Conservation (phyloP, 2,329 filamentous ascomycete species). For the Trichoderma aggressivum region DNA sequence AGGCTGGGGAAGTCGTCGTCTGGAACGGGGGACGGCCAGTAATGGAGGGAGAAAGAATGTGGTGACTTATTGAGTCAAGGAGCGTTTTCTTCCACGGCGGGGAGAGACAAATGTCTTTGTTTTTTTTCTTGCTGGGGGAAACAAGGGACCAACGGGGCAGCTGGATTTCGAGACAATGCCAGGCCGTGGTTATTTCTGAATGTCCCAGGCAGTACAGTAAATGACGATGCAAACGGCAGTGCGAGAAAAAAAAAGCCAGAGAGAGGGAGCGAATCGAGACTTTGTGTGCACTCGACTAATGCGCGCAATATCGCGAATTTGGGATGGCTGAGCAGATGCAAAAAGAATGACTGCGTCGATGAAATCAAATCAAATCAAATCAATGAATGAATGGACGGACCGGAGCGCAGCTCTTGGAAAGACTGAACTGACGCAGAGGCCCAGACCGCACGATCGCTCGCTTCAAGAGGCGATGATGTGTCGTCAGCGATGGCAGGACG, state of each 20-base stretch:
- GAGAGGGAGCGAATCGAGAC: constrained; percentile 22
- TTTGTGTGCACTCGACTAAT: constrained; percentile 5
- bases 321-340: neutral
- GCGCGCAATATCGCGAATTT: neutral
- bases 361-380: neutral
- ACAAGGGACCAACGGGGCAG: constrained; percentile 19
- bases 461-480: constrained; percentile 11
- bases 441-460: constrained; percentile 11
- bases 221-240: constrained; percentile 4
- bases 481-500: constrained; percentile 7
- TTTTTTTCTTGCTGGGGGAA: constrained; percentile 15
- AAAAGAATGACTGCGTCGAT: constrained; percentile 9
- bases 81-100: constrained; percentile 23
- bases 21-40: constrained; percentile 30
- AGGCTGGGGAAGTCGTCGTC: constrained; percentile 20
- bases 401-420: constrained; percentile 10
- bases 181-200: neutral
- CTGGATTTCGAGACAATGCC: constrained; percentile 26
- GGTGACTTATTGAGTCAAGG: constrained; percentile 25
- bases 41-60: constrained; percentile 28
- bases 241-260: neutral
- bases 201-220: neutral
- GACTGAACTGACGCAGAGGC: constrained; percentile 3
- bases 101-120: constrained; percentile 26
- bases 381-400: constrained; percentile 19